These are phyloP conservation scores for Colletotrichum orbiculare DNA, from an alignment of 2,329 filamentous ascomycete species.

Conservation along the genomic window DNA sequence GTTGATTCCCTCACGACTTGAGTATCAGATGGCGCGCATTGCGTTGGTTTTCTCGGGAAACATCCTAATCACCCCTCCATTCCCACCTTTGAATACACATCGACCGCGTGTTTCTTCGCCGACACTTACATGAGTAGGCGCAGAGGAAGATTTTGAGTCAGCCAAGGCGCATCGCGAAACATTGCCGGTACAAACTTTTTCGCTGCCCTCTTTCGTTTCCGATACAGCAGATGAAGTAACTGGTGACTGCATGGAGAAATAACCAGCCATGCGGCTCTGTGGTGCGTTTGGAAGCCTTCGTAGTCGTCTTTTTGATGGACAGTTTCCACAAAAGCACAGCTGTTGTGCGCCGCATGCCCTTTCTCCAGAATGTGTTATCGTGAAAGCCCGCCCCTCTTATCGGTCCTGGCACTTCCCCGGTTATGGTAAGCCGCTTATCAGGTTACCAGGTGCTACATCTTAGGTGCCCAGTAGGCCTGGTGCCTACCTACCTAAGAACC, in stretches of 20 bases:
- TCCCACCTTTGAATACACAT: neutral
- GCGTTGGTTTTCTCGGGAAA: neutral
- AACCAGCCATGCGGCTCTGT: neutral
- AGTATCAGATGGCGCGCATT: neutral
- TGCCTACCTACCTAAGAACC: too few relatives aligned
- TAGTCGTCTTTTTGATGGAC: too few relatives aligned
- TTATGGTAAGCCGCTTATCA: neutral
- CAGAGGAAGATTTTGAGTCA: conserved; percentile 20
- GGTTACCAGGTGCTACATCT: neutral
- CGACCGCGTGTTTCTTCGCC: conserved; percentile 16
- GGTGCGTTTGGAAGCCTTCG: too few relatives aligned
- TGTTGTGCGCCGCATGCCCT: conserved; percentile 20
- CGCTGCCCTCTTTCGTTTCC: neutral
- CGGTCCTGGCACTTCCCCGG: conserved; percentile 1
- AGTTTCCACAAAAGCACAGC: neutral
- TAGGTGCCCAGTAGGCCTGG: neutral
- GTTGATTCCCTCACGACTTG: neutral
- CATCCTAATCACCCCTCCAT: neutral
- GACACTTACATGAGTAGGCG: conserved; percentile 25
- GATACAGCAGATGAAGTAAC: too few relatives aligned
- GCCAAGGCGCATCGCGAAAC: conserved; percentile 15
- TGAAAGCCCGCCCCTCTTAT: conserved; percentile 6
- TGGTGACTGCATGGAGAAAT: neutral
- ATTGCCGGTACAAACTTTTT: neutral
- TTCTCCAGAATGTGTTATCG: conserved; percentile 25